Evolutionary conservation across 192 early-diverging fungal species (phyloP).

Genomic region (Oehlia diaphana): DNA sequence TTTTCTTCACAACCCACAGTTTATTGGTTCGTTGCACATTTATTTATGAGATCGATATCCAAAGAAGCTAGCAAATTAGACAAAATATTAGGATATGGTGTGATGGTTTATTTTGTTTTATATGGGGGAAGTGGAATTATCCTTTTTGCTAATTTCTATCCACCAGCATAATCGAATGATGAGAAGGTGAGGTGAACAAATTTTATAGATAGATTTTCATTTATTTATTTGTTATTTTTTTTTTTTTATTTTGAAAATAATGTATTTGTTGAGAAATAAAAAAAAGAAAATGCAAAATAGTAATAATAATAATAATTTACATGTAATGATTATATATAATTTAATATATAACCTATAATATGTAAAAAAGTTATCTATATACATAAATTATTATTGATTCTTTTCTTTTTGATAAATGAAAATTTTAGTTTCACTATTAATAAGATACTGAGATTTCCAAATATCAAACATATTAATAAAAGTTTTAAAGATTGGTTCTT

Average conservation of each 20-base stretch:
- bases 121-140: slow-evolving; percentile 78
- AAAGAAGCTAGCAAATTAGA: neutral
- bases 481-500: slow-evolving; percentile 16
- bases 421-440: slow-evolving; percentile 8
- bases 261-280: no score
- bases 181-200: no score
- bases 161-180: slow-evolving; percentile 63
- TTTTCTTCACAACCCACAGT: slow-evolving; percentile 78
- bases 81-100: slow-evolving; percentile 19
- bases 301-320: neutral
- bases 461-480: neutral
- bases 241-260: neutral
- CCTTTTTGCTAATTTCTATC: slow-evolving; percentile 85
- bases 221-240: neutral
- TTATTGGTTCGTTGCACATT: slow-evolving; percentile 78
- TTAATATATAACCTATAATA: no score
- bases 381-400: neutral
- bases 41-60: slow-evolving; percentile 31
- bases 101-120: slow-evolving; percentile 61
- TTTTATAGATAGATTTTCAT: neutral
- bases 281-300: no score
- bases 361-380: no score
- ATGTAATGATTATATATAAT: no score
- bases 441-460: slow-evolving; percentile 5
- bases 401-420: slow-evolving; percentile 4